phyloP scores from a whole-genome alignment of 306 rosid species.

The Cicer pinnatifidum region DNA sequence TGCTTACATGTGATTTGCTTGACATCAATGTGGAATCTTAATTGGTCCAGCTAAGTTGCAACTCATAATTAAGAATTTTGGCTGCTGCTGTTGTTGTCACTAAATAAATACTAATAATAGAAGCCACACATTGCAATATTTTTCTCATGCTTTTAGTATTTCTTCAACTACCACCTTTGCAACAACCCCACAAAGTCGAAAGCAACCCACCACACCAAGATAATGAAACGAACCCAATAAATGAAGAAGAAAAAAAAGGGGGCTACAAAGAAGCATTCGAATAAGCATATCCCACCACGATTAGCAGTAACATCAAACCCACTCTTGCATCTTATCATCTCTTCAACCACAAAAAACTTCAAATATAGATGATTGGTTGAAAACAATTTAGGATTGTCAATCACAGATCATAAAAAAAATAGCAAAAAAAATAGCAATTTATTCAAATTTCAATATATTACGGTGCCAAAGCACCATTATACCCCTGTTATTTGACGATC shows the following conservation, averaged over 20 bases:
- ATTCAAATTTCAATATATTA: no score
- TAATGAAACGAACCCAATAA: background rate
- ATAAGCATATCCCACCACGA: constrained; percentile 1
- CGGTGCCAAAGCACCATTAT: no score
- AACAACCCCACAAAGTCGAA: constrained; percentile 37
- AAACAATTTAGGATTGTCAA: no score
- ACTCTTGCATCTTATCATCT: background rate
- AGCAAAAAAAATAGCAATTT: no score
- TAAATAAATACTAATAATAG: constrained; percentile 20
- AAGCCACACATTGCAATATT: constrained; percentile 1
- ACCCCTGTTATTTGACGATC: no score
- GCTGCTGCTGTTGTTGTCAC: constrained; percentile 30
- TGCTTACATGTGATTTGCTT: constrained; percentile 44
- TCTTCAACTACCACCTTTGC: constrained; percentile 39
- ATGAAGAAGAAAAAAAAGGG: background rate
- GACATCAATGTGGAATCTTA: constrained; percentile 39
- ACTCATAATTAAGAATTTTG: constrained; percentile 34
- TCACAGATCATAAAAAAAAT: no score
- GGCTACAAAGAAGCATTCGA: background rate
- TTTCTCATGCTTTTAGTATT: constrained; percentile 40
- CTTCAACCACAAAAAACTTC: background rate
- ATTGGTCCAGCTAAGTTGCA: constrained; percentile 47
- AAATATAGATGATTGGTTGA: background rate
- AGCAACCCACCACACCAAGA: background rate
- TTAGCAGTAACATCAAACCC: constrained; percentile 13